These are phyloP conservation scores for Aspergillus felis DNA, from an alignment of 2,329 filamentous ascomycete genomes.

Conservation along the genomic window DNA sequence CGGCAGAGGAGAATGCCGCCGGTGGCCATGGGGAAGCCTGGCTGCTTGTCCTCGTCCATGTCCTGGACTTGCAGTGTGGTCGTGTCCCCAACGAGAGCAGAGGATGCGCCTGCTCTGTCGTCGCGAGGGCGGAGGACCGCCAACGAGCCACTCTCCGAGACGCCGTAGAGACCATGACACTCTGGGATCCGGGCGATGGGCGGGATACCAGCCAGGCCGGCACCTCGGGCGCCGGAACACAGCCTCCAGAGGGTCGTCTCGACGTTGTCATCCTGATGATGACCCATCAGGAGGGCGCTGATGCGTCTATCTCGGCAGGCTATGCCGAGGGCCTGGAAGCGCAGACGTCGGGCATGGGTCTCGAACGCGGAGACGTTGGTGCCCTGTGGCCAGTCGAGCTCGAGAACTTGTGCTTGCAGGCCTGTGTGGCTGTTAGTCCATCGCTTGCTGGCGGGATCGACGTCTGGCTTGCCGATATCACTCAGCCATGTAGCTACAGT, in stretches of 20 bases:
- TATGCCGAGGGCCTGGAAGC: slow-evolving; percentile 68
- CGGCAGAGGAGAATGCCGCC: slow-evolving; percentile 36
- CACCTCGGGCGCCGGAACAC: slow-evolving; percentile 60
- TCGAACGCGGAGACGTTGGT: slow-evolving; percentile 62
- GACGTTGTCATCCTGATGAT: slow-evolving; percentile 86
- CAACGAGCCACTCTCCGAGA: slow-evolving; percentile 61
- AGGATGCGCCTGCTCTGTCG: not conserved
- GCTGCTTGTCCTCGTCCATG: not conserved
- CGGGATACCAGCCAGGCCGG: slow-evolving; percentile 70
- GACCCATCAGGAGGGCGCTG: slow-evolving; percentile 67
- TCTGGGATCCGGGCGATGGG: slow-evolving; percentile 70
- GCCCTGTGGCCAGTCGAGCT: slow-evolving; percentile 50
- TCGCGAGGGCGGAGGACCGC: slow-evolving; percentile 17
- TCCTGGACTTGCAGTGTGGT: slow-evolving; percentile 2
- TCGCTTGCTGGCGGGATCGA: not conserved
- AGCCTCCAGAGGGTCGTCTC: slow-evolving; percentile 85
- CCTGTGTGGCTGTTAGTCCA: slow-evolving; percentile 19
- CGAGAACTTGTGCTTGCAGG: slow-evolving; percentile 33
- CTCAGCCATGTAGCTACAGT: slow-evolving; percentile 46
- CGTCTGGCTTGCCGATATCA: slow-evolving; percentile 37
- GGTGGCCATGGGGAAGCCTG: slow-evolving; percentile 21
- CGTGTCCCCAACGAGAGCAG: not conserved
- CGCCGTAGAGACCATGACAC: slow-evolving; percentile 69
- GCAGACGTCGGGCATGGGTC: slow-evolving; percentile 65
- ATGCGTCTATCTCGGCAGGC: slow-evolving; percentile 54